Percentiles rank a stretch among this genome's conserved stretches.
phyloP scores from a whole-genome alignment of 257 asterid genomes.

The Schizonepeta tenuifolia region DNA sequence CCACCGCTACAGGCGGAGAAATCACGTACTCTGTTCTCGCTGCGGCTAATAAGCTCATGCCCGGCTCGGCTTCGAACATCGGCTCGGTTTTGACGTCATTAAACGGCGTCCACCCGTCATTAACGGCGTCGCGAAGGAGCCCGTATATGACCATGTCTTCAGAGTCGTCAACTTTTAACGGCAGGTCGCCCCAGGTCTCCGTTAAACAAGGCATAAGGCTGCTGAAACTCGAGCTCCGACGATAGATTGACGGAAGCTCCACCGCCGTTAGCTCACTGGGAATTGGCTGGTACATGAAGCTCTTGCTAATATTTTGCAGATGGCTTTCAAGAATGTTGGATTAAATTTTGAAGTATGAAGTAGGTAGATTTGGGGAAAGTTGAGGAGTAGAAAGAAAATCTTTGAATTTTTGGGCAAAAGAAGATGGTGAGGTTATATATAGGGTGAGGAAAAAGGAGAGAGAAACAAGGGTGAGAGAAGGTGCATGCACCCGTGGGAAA shows the following conservation, averaged over 20 bases:
- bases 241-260: conserved; percentile 41
- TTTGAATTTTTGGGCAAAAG: conserved; percentile 31
- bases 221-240: conserved; percentile 68
- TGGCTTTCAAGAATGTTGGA: background rate
- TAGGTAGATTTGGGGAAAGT: background rate
- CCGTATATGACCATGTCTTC: conserved; percentile 91
- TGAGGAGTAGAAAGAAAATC: background rate
- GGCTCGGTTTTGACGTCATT: conserved; percentile 63
- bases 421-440: conserved; percentile 36
- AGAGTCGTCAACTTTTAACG: conserved; percentile 77
- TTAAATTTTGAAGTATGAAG: background rate
- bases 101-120: conserved; percentile 82
- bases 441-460: conserved; percentile 25
- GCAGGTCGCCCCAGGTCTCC: conserved; percentile 87
- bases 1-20: conserved; percentile 28
- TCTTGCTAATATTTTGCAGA: background rate
- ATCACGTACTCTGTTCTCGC: conserved; percentile 1
- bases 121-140: conserved; percentile 74
- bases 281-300: conserved; percentile 46
- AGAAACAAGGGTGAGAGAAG: conserved; percentile 6
- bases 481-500: conserved; percentile 54
- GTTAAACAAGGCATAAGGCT: conserved; percentile 67
- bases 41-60: background rate
- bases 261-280: conserved; percentile 40
- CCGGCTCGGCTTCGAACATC: conserved; percentile 45